Conservation (phyloP, 805 yeast genomes). For the Metschnikowia kofuensis region DNA sequence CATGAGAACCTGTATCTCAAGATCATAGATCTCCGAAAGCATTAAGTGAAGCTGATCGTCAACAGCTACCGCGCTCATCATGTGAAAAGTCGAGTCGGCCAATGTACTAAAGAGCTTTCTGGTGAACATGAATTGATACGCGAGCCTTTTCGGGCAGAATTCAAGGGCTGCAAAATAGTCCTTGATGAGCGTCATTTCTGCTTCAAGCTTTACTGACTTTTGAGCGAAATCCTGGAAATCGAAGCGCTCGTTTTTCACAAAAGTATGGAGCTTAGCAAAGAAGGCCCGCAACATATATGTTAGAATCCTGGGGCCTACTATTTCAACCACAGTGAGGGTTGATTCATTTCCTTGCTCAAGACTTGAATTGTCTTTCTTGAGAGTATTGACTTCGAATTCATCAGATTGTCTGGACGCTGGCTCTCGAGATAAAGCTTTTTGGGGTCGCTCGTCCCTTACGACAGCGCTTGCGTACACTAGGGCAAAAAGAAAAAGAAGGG, state of each 20-base stretch:
- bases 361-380: not conserved
- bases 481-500: no score
- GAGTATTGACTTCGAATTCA: not conserved
- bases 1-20: not conserved
- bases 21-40: not conserved
- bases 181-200: not conserved
- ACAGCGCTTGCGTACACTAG: no score
- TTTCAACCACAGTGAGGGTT: not conserved
- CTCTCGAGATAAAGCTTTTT: no score
- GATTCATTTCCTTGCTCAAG: not conserved
- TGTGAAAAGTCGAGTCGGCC: not conserved
- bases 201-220: not conserved
- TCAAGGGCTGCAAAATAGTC: not conserved
- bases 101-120: not conserved
- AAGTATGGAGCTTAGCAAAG: not conserved
- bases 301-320: not conserved
- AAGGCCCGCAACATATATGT: not conserved
- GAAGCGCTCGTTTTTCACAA: not conserved
- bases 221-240: not conserved
- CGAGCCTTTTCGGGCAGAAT: not conserved
- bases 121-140: not conserved
- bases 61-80: not conserved
- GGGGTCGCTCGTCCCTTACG: no score
- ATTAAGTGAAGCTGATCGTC: not conserved
- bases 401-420: no score